Evolutionary conservation across 2,329 filamentous ascomycete genomes (phyloP), one percentile per base, ranked within the genome.

Genomic region (Macroventuria anomochaeta): DNA sequence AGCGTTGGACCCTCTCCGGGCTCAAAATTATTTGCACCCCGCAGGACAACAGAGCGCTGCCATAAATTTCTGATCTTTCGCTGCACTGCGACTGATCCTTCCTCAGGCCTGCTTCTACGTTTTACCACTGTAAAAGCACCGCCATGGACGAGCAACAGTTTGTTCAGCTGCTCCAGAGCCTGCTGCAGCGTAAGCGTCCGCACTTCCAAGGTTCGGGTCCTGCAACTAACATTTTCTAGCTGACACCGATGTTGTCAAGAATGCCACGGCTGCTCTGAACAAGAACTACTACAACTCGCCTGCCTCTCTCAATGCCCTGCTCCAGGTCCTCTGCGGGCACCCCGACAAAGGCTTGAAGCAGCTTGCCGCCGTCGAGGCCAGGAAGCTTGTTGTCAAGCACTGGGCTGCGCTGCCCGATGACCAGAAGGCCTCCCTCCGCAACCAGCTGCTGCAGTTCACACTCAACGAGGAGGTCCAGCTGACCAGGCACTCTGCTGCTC

Each of bases 261-360:
- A 89, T 63, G 91, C 93, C 59, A 99, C 93, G 15, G 86, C 89
- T 54, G 87, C 92, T 69, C 86, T 97, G 56, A 93, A 96, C 78
- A 95, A 96, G 77, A 90, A 90, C 78, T 97, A 91, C 82, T 97
- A 96, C 81, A 88, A 86, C 69, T 85, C 91, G 65, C 89, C 93
- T 32, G 85, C 92, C 69, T 91, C 91, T 13, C 86, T 97, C 53
- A 83, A 93, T 50, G 86, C 90, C 68, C 88, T 97, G 59, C 85
- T 97, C 64, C 91, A 97, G 78, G 87, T 97, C 69, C 84, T 96
- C 65, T 89, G 91, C 67, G 90, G 88, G 53, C 88, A 96, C 76
- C 81, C 87, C 56, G 80, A 83, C 70, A 75, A 83, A 39, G 85
- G 87, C 63, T 82, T 97, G 50, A 89, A 92, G 70, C 95, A 97